Evolutionary conservation across 257 asterid genomes (phyloP), one percentile per base, ranked within the genome.

Genomic region (Euphrasia confusa): DNA sequence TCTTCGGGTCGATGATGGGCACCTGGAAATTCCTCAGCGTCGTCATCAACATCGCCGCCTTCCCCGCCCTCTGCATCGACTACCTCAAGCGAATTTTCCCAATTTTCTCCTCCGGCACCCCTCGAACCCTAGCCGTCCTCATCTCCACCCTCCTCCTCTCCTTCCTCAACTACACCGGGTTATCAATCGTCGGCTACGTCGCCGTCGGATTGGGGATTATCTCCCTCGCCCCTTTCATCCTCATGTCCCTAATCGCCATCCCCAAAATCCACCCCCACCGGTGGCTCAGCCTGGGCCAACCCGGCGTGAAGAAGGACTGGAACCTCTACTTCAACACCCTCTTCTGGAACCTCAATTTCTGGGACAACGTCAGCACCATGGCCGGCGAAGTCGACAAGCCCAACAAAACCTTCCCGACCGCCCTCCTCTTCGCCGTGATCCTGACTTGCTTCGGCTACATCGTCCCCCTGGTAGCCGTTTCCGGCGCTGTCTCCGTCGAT

Each of bases 1-100:
- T 89, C 68, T 81, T 79, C 64, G 97, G 97, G 2, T 84, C 95
- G 6, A 58, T 86, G 0, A 84, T 84, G 95, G 97, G 97, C 5
- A 68, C 92, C 0, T 81, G 84, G 86, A 89, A 87, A 10, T 87
- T 86, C 73, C 80, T 89, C 10, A 76, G 83, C 50, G 95, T 95
- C 10, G 95, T 90, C 0, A 83, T 87, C 60, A 87, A 84, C 55
- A 81, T 83, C 13, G 97, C 97, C 2, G 73, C 93, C 5, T 90
- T 83, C 37, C 97, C 95, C 0, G 87, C 74, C 13, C 84, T 84
- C 0, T 74, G 88, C 27, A 76, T 90, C 17, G 75, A 75, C 45
- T 90, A 90, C 4, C 33, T 90, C 3, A 74, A 83, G 33, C 61
- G 83, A 2, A 2, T 84, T 2, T 87, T 87, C 60, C 95, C 95